Evolutionary conservation across 2,329 filamentous ascomycete genomes (phyloP).

Genomic region (Claviceps quebecensis): DNA sequence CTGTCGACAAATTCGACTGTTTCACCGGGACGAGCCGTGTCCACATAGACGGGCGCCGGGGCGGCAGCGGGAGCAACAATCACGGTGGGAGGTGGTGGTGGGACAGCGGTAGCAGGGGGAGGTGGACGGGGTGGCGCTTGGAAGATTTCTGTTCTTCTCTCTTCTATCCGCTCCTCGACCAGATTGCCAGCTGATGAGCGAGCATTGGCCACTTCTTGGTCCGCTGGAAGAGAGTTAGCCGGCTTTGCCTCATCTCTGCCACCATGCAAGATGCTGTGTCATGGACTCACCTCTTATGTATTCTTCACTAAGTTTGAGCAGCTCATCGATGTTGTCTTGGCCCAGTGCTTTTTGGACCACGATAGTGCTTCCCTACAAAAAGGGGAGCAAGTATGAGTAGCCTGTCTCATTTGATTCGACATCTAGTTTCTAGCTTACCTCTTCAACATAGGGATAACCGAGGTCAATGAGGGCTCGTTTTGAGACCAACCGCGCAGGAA

Average conservation of each 20-base stretch:
- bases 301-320: slow-evolving; percentile 69
- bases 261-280: neutral
- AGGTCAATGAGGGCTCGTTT: slow-evolving; percentile 70
- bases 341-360: slow-evolving; percentile 74
- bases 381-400: neutral
- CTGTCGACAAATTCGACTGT: slow-evolving; percentile 29
- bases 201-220: slow-evolving; percentile 29
- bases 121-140: slow-evolving; percentile 8
- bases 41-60: slow-evolving; percentile 18
- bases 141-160: slow-evolving; percentile 10
- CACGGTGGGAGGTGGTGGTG: neutral
- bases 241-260: neutral
- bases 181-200: slow-evolving; percentile 33
- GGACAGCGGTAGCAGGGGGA: slow-evolving; percentile 8
- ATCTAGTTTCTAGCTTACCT: slow-evolving; percentile 38
- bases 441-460: slow-evolving; percentile 75
- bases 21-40: slow-evolving; percentile 19
- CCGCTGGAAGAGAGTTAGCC: slow-evolving; percentile 18
- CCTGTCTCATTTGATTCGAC: slow-evolving; percentile 6
- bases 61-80: slow-evolving; percentile 16
- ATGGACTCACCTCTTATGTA: slow-evolving; percentile 43
- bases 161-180: slow-evolving; percentile 32
- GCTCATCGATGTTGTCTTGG: slow-evolving; percentile 81
- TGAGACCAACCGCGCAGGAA: slow-evolving; percentile 68
- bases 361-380: slow-evolving; percentile 55